Evolutionary conservation across 2,329 filamentous ascomycete genomes (phyloP).

Genomic region (Thermoascus crustaceus): DNA sequence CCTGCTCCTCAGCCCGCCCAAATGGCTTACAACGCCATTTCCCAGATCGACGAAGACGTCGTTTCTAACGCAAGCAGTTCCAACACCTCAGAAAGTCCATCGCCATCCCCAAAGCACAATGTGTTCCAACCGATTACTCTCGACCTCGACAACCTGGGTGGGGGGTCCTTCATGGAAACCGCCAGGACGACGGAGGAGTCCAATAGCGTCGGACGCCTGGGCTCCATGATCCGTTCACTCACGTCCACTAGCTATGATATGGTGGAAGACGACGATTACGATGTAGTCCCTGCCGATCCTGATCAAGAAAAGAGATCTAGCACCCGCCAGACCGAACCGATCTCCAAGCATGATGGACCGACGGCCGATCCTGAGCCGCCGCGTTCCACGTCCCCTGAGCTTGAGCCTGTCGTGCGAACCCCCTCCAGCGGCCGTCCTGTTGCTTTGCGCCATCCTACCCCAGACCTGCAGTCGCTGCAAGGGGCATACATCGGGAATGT

Average conservation of each 20-base stretch:
- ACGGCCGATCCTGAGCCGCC: constrained; percentile 3
- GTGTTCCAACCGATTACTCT: constrained; percentile 23
- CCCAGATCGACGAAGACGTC: constrained; percentile 33
- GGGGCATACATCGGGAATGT: constrained; percentile 44
- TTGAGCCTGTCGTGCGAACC: constrained; percentile 27
- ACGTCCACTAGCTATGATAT: constrained; percentile 36
- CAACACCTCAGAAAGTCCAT: constrained; percentile 25
- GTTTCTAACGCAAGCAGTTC: constrained; percentile 21
- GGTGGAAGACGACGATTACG: constrained; percentile 40
- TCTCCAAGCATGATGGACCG: constrained; percentile 1
- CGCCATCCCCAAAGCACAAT: constrained; percentile 15
- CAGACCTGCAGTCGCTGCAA: constrained; percentile 43
- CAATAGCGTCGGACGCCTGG: constrained; percentile 15
- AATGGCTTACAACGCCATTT: constrained; percentile 39
- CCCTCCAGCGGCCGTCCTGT: constrained; percentile 35
- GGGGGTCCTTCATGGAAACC: constrained; percentile 17
- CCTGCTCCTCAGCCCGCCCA: constrained; percentile 7
- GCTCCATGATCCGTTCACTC: constrained; percentile 31
- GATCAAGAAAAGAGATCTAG: constrained; percentile 5
- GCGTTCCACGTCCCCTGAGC: constrained; percentile 18
- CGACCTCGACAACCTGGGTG: constrained; percentile 25
- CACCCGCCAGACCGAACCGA: not conserved
- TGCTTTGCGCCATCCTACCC: constrained; percentile 41
- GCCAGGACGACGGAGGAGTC: constrained; percentile 20
- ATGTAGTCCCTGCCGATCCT: constrained; percentile 24